Evolutionary conservation across 2,329 filamentous ascomycete genomes (phyloP).

Genomic region (Cephalotrichum gorgonifer): DNA sequence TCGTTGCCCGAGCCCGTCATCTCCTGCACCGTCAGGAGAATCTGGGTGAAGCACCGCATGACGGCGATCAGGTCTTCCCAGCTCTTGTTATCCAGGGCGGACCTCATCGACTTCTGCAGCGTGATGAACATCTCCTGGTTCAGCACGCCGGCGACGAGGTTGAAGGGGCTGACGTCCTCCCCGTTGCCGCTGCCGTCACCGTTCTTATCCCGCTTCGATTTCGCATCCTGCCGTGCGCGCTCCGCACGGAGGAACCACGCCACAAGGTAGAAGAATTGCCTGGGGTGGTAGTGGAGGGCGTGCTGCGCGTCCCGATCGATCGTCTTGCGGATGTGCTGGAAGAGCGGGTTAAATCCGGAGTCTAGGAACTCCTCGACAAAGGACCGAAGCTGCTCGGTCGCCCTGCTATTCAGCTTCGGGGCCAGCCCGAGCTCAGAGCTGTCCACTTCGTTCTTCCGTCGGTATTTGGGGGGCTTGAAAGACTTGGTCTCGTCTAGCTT

Average conservation of each 20-base stretch:
- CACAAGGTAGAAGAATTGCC: constrained; percentile 86
- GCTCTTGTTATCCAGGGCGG: constrained; percentile 68
- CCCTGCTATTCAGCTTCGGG: constrained; percentile 57
- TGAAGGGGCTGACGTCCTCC: constrained; percentile 61
- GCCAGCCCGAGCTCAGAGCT: constrained; percentile 68
- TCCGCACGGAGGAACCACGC: constrained; percentile 91
- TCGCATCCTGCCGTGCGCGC: constrained; percentile 54
- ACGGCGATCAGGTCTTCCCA: constrained; percentile 81
- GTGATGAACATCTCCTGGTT: constrained; percentile 94
- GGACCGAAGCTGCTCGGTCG: constrained; percentile 63
- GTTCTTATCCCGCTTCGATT: constrained; percentile 24
- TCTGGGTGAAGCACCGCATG: constrained; percentile 92
- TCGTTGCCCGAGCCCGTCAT: constrained; percentile 78
- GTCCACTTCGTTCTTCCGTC: constrained; percentile 50
- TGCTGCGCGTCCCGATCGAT: constrained; percentile 84
- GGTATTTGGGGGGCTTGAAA: constrained; percentile 69
- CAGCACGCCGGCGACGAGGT: constrained; percentile 77
- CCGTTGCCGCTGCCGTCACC: constrained; percentile 11
- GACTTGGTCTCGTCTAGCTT: constrained; percentile 90
- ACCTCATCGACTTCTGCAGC: constrained; percentile 73
- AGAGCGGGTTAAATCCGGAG: constrained; percentile 87
- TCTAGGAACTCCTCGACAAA: constrained; percentile 95
- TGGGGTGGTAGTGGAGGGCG: constrained; percentile 62
- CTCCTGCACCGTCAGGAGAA: constrained; percentile 82
- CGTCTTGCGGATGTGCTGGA: constrained; percentile 74